Base-by-base conservation (phyloP, 805 yeast species). In the Pichia deserticola region DNA sequence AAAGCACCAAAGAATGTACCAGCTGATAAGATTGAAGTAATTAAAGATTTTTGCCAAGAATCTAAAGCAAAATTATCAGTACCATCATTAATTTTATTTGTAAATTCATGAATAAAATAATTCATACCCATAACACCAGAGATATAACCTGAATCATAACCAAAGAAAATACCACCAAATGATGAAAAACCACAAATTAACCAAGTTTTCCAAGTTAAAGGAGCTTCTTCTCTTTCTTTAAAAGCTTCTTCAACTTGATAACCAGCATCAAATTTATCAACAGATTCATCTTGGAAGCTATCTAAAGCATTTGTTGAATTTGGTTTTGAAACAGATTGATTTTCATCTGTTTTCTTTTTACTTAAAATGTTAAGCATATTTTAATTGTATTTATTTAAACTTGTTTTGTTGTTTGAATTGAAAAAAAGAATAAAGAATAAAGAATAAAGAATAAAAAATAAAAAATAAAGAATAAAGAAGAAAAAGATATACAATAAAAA, bases 1-100 rank as follows among this genome's bases (percentile, higher is more conserved):
- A 84, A 66, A 34, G 89, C 83, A 53, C 90, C 92, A 54, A 74
- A 67, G 57, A 82, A 81, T 13, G 89, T 84, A 55, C 90, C 90
- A 49, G 81, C 73, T 15, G 88, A 81, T 49, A 84, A 71, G 49
- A 83, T 79, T n/a, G 88, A 84, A n/a, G 86, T 84, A 44, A 84
- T 78, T 40, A 85, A 60, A 40, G 71, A 67, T 52, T 64, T 64
- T 50, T 64, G 57, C 60, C 63, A 67, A 3, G 71, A 40, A 3
- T 52, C 55, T 4, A 67, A 47, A 27, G 58, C 63, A 41, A 49
- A 61, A 3, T 40, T 48, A n/a, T 44, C 59, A 27, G 55, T 40
- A 37, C 54, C 56, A 25, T 55, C 50, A 38, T 57, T 40, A 73
- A 75, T 75, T 32, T 58, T 58, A 29, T 56, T 55, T 8, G 67